These are phyloP conservation scores for Begonia peltatifolia DNA, from an alignment of 306 rosid genomes.

Conservation along the genomic window DNA sequence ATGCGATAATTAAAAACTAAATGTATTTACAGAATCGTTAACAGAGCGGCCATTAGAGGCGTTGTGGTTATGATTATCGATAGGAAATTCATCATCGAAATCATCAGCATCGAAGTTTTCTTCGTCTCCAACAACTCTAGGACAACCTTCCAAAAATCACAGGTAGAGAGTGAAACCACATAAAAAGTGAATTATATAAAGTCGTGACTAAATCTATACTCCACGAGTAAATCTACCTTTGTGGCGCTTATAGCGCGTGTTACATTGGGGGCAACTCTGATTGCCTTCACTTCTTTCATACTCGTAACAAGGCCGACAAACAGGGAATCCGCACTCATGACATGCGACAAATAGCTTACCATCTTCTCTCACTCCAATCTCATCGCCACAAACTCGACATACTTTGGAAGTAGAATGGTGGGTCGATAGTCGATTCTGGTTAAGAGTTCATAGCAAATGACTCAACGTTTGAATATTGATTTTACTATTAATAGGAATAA, in stretches of 20 bases:
- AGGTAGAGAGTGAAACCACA: neutral
- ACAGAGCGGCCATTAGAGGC: conserved; percentile 17
- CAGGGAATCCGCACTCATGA: conserved; percentile 72
- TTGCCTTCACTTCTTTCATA: conserved; percentile 91
- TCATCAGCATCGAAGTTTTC: conserved; percentile 66
- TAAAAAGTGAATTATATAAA: neutral
- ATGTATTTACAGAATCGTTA: conserved; percentile 29
- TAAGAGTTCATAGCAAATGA: neutral
- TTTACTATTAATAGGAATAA: neutral
- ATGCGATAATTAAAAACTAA: neutral
- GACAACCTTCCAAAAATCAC: conserved; percentile 41
- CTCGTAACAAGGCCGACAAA: conserved; percentile 78
- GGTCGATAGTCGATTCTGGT: conserved; percentile 33
- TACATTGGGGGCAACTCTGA: conserved; percentile 86
- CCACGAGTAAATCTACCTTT: conserved; percentile 28
- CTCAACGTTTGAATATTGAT: neutral
- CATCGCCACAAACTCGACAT: conserved; percentile 84
- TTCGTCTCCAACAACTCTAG: conserved; percentile 79
- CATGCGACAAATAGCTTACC: conserved; percentile 78
- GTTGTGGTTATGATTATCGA: conserved; percentile 38
- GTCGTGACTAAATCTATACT: neutral
- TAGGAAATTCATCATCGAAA: conserved; percentile 70
- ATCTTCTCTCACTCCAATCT: conserved; percentile 54
- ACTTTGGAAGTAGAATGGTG: conserved; percentile 24
- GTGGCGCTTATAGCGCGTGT: conserved; percentile 75